Evolutionary conservation across 1,139 yeast genomes (phyloP).

Genomic region (Yamadazyma pseudoaaseri): DNA sequence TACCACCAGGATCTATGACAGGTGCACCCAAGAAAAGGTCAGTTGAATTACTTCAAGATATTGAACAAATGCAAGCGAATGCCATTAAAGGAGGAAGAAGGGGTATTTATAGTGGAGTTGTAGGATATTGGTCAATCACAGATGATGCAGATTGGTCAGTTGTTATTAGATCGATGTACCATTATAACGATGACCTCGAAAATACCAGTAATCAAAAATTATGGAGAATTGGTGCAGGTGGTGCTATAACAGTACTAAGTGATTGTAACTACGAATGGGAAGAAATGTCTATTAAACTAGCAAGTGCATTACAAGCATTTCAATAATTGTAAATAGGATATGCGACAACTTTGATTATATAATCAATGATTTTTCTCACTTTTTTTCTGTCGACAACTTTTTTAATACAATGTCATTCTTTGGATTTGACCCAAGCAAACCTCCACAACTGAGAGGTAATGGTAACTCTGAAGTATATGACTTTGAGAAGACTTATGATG

Average conservation of each 20-base stretch:
- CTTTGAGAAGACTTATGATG: constrained; percentile 84
- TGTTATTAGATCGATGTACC: constrained; percentile 79
- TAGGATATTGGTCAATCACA: constrained; percentile 92
- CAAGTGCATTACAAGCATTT: constrained; percentile 74
- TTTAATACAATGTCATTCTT: constrained; percentile 49
- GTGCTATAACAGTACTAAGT: constrained; percentile 92
- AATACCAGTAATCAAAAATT: constrained; percentile 25
- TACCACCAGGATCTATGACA: constrained; percentile 99
- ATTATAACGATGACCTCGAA: constrained; percentile 52
- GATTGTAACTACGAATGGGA: constrained; percentile 84
- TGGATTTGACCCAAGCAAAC: constrained; percentile 52
- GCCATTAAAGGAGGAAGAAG: constrained; percentile 54
- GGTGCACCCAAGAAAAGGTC: constrained; percentile 98
- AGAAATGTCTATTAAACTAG: constrained; percentile 81
- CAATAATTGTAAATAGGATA: constrained; percentile 11
- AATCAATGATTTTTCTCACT: not conserved
- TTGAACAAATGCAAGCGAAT: constrained; percentile 40
- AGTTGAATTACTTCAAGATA: constrained; percentile 70
- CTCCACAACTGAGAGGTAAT: constrained; percentile 23
- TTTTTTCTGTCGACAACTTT: not conserved
- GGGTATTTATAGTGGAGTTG: constrained; percentile 91
- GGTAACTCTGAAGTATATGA: constrained; percentile 45
- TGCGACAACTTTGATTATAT: too few relatives aligned
- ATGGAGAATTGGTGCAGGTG: constrained; percentile 98
- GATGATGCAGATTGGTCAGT: constrained; percentile 97